phyloP scores from a whole-genome alignment of 2,329 filamentous ascomycete species.

The Alternaria ventricosa region DNA sequence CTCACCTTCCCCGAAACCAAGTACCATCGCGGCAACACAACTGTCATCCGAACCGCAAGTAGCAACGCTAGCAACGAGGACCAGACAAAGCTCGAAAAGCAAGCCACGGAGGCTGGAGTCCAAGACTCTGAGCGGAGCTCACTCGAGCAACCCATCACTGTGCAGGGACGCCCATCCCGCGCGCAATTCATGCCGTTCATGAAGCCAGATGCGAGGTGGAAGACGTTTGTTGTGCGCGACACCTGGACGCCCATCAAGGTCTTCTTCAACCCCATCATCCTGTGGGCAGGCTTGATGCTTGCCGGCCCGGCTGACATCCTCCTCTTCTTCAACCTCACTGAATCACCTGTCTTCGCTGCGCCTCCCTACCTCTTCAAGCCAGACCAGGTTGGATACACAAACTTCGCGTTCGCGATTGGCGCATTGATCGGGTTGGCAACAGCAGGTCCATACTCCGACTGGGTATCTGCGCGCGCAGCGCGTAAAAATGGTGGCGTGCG shows the following conservation, averaged over 20 bases:
- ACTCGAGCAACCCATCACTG: slow-evolving; percentile 21
- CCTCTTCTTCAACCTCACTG: slow-evolving; percentile 59
- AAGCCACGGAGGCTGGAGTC: slow-evolving; percentile 19
- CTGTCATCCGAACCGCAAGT: neutral
- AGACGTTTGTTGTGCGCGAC: slow-evolving; percentile 50
- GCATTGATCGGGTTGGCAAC: slow-evolving; percentile 61
- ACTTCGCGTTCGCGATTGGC: slow-evolving; percentile 57
- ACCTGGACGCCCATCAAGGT: slow-evolving; percentile 50
- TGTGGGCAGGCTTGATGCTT: slow-evolving; percentile 45
- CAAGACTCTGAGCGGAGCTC: slow-evolving; percentile 33
- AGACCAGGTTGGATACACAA: slow-evolving; percentile 57
- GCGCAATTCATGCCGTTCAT: slow-evolving; percentile 49
- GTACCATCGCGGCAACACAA: slow-evolving; percentile 40
- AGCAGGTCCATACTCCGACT: slow-evolving; percentile 63
- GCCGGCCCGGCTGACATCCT: slow-evolving; percentile 51
- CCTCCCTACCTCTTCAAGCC: slow-evolving; percentile 56
- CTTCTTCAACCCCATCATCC: slow-evolving; percentile 56
- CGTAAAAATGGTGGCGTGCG: slow-evolving; percentile 61
- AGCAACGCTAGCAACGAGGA: neutral
- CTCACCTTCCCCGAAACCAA: slow-evolving; percentile 54
- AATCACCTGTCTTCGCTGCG: slow-evolving; percentile 55
- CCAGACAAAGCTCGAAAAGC: slow-evolving; percentile 36
- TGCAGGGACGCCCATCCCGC: slow-evolving; percentile 49
- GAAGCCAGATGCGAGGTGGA: slow-evolving; percentile 49
- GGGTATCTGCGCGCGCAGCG: slow-evolving; percentile 62